Base-by-base conservation (phyloP, 1,284 basidiomycete genomes). In the Austroboletus novae-zelandiae region DNA sequence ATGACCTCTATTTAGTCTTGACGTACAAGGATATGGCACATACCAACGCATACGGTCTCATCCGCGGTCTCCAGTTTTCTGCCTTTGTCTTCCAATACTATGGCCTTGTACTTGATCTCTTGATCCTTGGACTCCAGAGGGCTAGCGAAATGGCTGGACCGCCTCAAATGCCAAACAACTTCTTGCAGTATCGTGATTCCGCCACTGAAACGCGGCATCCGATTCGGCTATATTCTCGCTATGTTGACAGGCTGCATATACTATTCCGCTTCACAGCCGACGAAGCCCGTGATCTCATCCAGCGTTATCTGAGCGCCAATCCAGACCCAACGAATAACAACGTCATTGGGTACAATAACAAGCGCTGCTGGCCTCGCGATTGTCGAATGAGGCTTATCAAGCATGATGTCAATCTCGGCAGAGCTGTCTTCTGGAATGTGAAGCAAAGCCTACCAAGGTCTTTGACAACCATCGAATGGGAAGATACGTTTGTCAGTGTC, bases 381-480 rank as follows among this genome's bases (percentile, higher is more conserved):
- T 98, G 95, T 68, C 89, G 97, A 53, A 99, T 99, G 97, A 81
- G 97, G 32, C 81, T 99, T 51, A 97, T 98, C 79, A 99, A 99
- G 75, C 96, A 99, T 72, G 97, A 99, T 66, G 97, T 99, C 71
- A 99, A 99, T 70, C 78, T 99, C 31, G 96, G 96, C 30, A 84
- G 97, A 58, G 97, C 97, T 7, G 96, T 98, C 11, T 98, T 98
- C 74, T 99, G 96, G 97, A 98, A 98, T 61, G 93, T 99, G 69
- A 98, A 98, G 77, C 96, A 98, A 72, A 93, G 92, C 60, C 71
- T 99, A 40, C 97, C 97, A 1, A 80, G 96, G 52, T 98, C 95
- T 29, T 75, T 99, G 55, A 99, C 96, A 2, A 98, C 97, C 0
- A 98, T 99, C 67, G 97, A 98, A 68, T 99, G 96, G 96, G 94